Evolutionary conservation across 1,284 basidiomycete genomes (phyloP).

Genomic region (Naganishia liquefaciens): DNA sequence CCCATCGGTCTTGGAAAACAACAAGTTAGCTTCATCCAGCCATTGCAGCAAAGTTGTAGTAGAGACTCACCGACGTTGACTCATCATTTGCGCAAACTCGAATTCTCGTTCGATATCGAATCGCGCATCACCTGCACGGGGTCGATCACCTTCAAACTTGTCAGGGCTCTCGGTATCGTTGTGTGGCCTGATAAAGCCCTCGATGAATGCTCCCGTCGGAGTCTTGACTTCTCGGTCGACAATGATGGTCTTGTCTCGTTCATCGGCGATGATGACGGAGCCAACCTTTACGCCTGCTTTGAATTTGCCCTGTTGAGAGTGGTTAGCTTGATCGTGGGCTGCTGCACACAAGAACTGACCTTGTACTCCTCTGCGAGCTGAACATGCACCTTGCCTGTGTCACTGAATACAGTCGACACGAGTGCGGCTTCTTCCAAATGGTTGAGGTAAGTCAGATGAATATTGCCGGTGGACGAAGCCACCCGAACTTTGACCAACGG

Average conservation of each 20-base stretch:
- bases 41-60: neutral
- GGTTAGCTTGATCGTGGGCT: neutral
- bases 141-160: neutral
- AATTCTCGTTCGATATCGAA: slow-evolving; percentile 19
- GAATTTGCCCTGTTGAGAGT: slow-evolving; percentile 21
- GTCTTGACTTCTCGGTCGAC: slow-evolving; percentile 29
- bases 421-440: slow-evolving; percentile 29
- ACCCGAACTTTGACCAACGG: slow-evolving; percentile 31
- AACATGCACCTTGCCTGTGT: slow-evolving; percentile 33
- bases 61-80: neutral
- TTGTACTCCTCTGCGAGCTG: slow-evolving; percentile 28
- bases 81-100: neutral
- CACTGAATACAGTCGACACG: slow-evolving; percentile 29
- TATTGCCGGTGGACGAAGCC: slow-evolving; percentile 31
- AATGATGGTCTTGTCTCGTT: slow-evolving; percentile 47
- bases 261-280: slow-evolving; percentile 41
- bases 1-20: neutral
- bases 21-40: neutral
- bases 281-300: slow-evolving; percentile 31
- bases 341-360: neutral
- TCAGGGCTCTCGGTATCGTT: slow-evolving; percentile 5
- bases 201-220: slow-evolving; percentile 25
- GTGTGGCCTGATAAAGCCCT: slow-evolving; percentile 20
- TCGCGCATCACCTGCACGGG: neutral
- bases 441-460: slow-evolving; percentile 33